Evolutionary conservation across 768 basidiomycete genomes (phyloP), one percentile per base, ranked within the genome.

Genomic region (Tulasnella sp.): DNA sequence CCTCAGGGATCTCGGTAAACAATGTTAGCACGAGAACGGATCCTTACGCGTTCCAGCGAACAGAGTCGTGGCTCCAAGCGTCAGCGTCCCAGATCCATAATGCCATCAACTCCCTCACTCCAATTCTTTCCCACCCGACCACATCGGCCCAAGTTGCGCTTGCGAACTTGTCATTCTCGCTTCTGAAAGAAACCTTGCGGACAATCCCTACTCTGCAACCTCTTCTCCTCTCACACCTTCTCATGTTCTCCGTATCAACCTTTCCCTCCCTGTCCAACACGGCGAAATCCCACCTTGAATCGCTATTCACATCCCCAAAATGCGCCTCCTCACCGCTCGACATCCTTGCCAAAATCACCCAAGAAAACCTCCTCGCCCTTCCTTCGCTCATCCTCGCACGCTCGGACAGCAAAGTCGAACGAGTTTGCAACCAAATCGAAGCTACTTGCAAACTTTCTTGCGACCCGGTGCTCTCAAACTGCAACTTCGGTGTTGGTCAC

Each of bases 31-130:
- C 62, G 5, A 62, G 29, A 71, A 77, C 81, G 37, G 78, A 76
- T n/a, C 82, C 82, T 11, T 86, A 82, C 75, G 77, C 82, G 22
- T 87, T 87, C n/a, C 76, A 79, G 3, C 86, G 94, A 4, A 90
- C 91, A 0, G 78, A 86, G 14, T 83, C 88, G 0, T 98, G 95
- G 92, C 84, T 97, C 59, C 85, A 84, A 26, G 94, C 86, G 40
- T 94, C 93, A 1, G 83, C 91, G 1, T 85, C 92, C 5, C 94
- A 97, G 77, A 81, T 98, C 12, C 87, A 90, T 62, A 89, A 93
- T 29, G 92, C 94, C 8, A 78, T 98, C 67, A 91, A 92, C 75
- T 82, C 89, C 0, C 81, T 98, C 22, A 85, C 89, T 0, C 84
- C 89, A 0, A 83, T 94, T 14, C 80, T 90, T 14, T 84, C 86